These are phyloP conservation scores for Globisporangium perplexum DNA, from an alignment of 352 stramenopile genomes.

Conservation along the genomic window DNA sequence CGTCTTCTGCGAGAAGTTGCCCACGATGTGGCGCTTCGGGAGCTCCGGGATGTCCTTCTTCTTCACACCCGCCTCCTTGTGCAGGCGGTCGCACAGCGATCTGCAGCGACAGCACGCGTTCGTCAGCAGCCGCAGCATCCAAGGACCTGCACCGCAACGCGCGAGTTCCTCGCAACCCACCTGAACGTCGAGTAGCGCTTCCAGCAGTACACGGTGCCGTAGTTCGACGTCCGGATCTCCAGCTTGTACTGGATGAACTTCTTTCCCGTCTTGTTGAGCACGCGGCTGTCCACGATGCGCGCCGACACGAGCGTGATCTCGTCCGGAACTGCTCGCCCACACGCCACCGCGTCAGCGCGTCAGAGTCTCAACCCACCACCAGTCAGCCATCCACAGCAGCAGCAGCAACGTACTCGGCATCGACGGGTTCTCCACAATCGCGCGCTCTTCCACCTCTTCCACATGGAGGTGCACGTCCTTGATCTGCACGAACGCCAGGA, in stretches of 20 bases:
- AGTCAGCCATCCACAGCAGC: conserved; percentile 1
- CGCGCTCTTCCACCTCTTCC: conserved; percentile 71
- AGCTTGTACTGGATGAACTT: conserved; percentile 91
- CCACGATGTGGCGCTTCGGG: conserved; percentile 74
- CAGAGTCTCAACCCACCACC: too few species aligned
- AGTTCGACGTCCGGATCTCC: conserved; percentile 84
- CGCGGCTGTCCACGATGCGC: conserved; percentile 78
- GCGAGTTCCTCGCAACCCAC: conserved; percentile 29
- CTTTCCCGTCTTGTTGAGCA: conserved; percentile 78
- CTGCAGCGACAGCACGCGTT: too few species aligned
- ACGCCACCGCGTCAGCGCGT: conserved; percentile 12
- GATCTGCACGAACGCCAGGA: conserved; percentile 84
- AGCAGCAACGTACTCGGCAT: conserved; percentile 58
- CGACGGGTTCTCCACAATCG: conserved; percentile 74
- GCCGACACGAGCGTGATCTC: conserved; percentile 78
- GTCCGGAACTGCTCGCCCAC: conserved; percentile 51
- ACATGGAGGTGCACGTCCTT: conserved; percentile 55
- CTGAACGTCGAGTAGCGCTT: conserved; percentile 88
- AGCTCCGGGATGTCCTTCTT: conserved; percentile 81
- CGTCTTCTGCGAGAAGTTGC: conserved; percentile 80
- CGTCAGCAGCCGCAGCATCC: too few species aligned
- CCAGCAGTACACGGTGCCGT: conserved; percentile 85
- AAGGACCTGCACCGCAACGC: too few species aligned
- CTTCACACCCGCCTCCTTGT: conserved; percentile 82
- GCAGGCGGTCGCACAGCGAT: conserved; percentile 76